Conservation (phyloP, 805 yeast genomes). For the Scheffersomyces coipomensis region DNA sequence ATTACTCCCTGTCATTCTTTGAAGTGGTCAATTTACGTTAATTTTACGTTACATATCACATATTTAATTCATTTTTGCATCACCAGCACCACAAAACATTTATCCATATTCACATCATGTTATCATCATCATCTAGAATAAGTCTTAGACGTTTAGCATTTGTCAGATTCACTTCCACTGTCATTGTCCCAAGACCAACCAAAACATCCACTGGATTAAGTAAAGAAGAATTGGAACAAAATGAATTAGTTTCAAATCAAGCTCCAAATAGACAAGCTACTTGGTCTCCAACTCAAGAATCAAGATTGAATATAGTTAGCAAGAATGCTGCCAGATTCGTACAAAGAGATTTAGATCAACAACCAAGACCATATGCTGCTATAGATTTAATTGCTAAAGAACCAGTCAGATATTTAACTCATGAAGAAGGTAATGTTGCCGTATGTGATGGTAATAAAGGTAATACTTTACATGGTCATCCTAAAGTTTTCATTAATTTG, state of each 20-base stretch:
- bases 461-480: conserved; percentile 72
- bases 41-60: no score
- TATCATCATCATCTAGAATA: background rate
- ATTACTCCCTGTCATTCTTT: no score
- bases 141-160: background rate
- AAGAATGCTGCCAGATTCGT: conserved; percentile 60
- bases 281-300: conserved; percentile 72
- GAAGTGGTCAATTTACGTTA: no score
- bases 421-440: conserved; percentile 54
- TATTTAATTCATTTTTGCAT: no score
- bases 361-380: conserved; percentile 82
- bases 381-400: conserved; percentile 76
- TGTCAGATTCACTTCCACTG: conserved; percentile 6
- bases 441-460: conserved; percentile 83
- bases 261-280: conserved; percentile 72
- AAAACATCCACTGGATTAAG: conserved; percentile 20
- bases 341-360: conserved; percentile 63
- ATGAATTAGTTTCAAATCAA: conserved; percentile 45
- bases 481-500: conserved; percentile 76
- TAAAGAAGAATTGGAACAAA: conserved; percentile 18
- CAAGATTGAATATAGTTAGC: conserved; percentile 54
- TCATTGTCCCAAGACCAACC: conserved; percentile 6
- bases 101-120: no score
- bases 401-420: conserved; percentile 62
- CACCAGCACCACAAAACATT: no score